phyloP scores from a whole-genome alignment of 73 alveolate species.

The Paramecium pentaurelia region DNA sequence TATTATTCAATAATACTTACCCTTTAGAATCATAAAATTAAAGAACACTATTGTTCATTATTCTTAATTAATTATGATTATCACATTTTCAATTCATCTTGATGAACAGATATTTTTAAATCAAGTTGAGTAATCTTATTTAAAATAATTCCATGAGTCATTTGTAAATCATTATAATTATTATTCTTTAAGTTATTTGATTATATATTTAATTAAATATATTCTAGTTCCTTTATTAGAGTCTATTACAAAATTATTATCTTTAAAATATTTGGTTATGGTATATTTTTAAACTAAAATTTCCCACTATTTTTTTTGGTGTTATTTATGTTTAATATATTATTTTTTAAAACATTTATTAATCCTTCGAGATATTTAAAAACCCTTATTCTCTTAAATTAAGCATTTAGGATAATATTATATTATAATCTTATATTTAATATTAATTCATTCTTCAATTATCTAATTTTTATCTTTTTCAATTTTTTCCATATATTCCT shows the following conservation, averaged over 20 bases:
- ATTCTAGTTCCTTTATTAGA: too few species aligned
- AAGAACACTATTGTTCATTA: neutral
- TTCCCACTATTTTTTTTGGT: too few species aligned
- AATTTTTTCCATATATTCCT: neutral
- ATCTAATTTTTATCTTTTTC: neutral
- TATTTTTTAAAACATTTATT: too few species aligned
- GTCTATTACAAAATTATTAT: too few species aligned
- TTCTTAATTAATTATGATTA: neutral
- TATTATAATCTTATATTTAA: neutral
- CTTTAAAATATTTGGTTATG: too few species aligned
- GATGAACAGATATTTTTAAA: neutral
- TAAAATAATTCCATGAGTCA: neutral
- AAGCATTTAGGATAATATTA: neutral
- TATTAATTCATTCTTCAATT: neutral
- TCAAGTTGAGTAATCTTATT: neutral
- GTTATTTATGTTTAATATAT: too few species aligned
- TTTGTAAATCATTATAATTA: neutral
- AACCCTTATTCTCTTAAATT: too few species aligned
- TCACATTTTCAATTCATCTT: neutral
- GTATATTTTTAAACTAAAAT: too few species aligned
- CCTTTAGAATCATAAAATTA: too few species aligned
- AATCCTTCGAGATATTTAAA: too few species aligned
- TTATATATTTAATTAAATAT: too few species aligned
- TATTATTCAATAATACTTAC: neutral
- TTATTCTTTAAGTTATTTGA: neutral